Base-by-base conservation (phyloP, 257 asterid genomes). In the Solanum piurae region DNA sequence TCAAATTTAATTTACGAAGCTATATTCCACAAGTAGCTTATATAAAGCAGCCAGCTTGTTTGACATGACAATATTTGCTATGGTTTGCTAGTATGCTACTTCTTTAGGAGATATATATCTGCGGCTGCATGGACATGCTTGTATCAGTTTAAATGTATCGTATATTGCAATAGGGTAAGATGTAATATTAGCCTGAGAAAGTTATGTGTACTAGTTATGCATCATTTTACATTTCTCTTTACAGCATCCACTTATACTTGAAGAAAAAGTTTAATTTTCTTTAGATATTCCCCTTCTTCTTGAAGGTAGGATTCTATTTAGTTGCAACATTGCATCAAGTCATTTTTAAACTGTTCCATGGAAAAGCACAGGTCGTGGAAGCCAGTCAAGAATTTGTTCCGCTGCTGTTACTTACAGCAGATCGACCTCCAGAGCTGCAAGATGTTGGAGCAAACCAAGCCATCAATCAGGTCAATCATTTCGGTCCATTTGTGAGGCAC, bases 371-470 rank as follows among this genome's bases (percentile, higher is more conserved):
- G 99, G 98, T 97, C 83, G 99, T 97, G 83, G 99, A 96, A 93
- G 99, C 99, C 52, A 94, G 99, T 90, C 98, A 97, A 92, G 95
- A 92, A 88, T 97, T 95, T 92, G 93, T 96, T 44, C 99, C 99
- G 10, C 90, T 97, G 90, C 86, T 97, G 82, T 89, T 96, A 87
- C 99, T 97, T 64, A 93, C 99, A 20, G 99, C 99, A 64, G 99
- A 97, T 83, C 99, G 99, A 77, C 99, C 99, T 89, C 95, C 98
- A 0, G 99, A 97, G 92, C 92, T 97, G 84, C 94, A 93, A 73
- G 98, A 97, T 89, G 96, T 93, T 89, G 99, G 99, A 86, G 97
- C 99, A 29, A 97, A 97, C 93, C 99, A 97, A 91, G 98, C 99
- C 86, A 96, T 97, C 86, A 93, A 97, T 93, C 99, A 97, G 99